Evolutionary conservation across 768 basidiomycete genomes (phyloP).

Genomic region (Kwoniella dendrophila): DNA sequence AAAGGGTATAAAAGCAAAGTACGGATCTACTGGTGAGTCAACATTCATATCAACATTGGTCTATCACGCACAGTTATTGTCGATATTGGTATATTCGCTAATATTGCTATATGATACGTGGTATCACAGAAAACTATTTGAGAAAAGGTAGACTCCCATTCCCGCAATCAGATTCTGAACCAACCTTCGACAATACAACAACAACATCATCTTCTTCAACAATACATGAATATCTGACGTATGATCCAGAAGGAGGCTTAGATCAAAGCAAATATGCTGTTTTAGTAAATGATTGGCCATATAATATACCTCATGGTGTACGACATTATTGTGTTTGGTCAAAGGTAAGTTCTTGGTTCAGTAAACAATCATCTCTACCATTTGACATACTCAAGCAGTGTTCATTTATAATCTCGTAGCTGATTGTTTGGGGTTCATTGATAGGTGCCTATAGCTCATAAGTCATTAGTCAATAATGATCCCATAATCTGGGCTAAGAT

Average conservation of each 20-base stretch:
- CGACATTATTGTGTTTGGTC: slow-evolving; percentile 54
- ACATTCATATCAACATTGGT: neutral
- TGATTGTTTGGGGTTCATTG: neutral
- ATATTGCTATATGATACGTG: neutral
- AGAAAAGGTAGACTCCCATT: slow-evolving; percentile 46
- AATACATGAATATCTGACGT: slow-evolving; percentile 26
- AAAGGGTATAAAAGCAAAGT: slow-evolving; percentile 36
- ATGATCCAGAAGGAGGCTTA: slow-evolving; percentile 28
- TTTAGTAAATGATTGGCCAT: slow-evolving; percentile 55
- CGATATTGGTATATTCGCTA: neutral
- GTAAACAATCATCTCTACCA: neutral
- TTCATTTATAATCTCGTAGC: neutral
- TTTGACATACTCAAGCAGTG: neutral
- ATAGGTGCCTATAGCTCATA: slow-evolving; percentile 53
- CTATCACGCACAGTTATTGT: neutral
- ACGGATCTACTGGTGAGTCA: slow-evolving; percentile 49
- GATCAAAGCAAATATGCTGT: slow-evolving; percentile 45
- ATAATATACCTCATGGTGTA: slow-evolving; percentile 49
- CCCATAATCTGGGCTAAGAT: slow-evolving; percentile 43
- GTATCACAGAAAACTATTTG: slow-evolving; percentile 54
- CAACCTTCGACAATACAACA: slow-evolving; percentile 7
- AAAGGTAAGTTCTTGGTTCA: slow-evolving; percentile 36
- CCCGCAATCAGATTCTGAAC: slow-evolving; percentile 7
- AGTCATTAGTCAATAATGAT: slow-evolving; percentile 45
- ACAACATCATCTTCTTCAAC: neutral